Base-by-base conservation (phyloP, 176 grass and related monocot genomes). In the Oryza officinalis region DNA sequence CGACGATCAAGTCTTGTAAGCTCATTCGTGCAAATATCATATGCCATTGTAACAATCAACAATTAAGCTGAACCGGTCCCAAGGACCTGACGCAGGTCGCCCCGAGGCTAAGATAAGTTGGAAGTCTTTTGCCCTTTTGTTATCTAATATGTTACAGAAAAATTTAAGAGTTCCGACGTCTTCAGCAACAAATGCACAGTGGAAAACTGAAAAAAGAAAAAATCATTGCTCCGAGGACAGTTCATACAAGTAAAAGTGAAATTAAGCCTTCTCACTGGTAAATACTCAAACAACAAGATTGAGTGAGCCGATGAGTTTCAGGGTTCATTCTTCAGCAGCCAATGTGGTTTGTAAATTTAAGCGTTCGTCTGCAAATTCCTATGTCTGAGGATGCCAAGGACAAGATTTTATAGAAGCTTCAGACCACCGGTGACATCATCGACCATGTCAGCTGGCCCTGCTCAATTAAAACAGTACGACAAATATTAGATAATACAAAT, bases 391-490 rank as follows among this genome's bases (percentile, higher is more conserved):
- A 79, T 52, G 30, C 27, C 2, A 8, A 75, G 3, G 67, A n/a
- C 71, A 35, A 14, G 6, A n/a, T 22, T 25, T 84, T 43, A 94
- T 28, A 94, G 65, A 78, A 94, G 92, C 84, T 94, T 94, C 77
- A 94, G 80, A 69, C 89, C 89, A 17, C 92, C 92, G 57, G 92
- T 94, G 37, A 94, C 92, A 83, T 94, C 90, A 49, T 94, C 92
- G 28, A 94, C 89, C 90, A 94, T 94, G 78, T 92, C 90, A 64
- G 92, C 92, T 0, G 92, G 92, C 22, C 92, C 92, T 94, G 81
- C 77, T 10, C 79, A 47, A 63, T 69, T 10, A 32, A 76, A 75
- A 88, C 13, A 28, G 30, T 38, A 79, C 6, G 67, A 37, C 1
- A 45, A 73, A 68, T 18, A 63, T 23, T 6, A 57, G 40, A 23